phyloP scores from a whole-genome alignment of 108 stramenopile species.

The Heterococcus sp. region DNA sequence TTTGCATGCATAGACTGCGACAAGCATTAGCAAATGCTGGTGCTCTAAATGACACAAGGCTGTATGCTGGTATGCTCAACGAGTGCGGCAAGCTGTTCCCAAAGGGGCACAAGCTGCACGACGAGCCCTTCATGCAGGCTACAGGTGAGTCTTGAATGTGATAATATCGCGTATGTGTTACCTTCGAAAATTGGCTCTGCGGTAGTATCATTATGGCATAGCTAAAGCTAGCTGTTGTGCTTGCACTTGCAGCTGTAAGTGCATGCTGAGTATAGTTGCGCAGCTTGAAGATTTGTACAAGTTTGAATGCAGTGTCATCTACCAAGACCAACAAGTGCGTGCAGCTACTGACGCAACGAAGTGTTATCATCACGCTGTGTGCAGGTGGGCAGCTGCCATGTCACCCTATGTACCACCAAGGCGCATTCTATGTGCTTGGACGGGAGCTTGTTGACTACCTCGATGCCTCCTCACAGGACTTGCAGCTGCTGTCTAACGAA shows the following conservation, averaged over 20 bases:
- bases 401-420: slow-evolving; percentile 50
- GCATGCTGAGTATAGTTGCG: too few relatives aligned
- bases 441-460: slow-evolving; percentile 15
- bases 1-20: slow-evolving; percentile 13
- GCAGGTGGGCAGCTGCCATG: slow-evolving; percentile 29
- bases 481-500: slow-evolving; percentile 32
- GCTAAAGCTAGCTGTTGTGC: too few relatives aligned
- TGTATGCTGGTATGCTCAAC: slow-evolving; percentile 31
- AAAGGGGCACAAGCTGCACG: slow-evolving; percentile 33
- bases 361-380: slow-evolving; percentile 1
- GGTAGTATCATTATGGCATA: too few relatives aligned
- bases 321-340: too few relatives aligned
- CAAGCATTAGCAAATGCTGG: neutral
- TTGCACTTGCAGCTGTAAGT: too few relatives aligned
- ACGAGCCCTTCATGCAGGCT: slow-evolving; percentile 10
- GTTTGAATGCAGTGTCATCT: too few relatives aligned
- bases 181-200: too few relatives aligned
- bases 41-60: neutral
- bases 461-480: slow-evolving; percentile 4
- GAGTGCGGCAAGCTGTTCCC: slow-evolving; percentile 41
- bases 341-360: too few relatives aligned
- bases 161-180: too few relatives aligned
- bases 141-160: too few relatives aligned
- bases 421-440: slow-evolving; percentile 33
- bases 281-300: too few relatives aligned